Evolutionary conservation across 768 basidiomycete genomes (phyloP).

Genomic region (Dentipellis sp.): DNA sequence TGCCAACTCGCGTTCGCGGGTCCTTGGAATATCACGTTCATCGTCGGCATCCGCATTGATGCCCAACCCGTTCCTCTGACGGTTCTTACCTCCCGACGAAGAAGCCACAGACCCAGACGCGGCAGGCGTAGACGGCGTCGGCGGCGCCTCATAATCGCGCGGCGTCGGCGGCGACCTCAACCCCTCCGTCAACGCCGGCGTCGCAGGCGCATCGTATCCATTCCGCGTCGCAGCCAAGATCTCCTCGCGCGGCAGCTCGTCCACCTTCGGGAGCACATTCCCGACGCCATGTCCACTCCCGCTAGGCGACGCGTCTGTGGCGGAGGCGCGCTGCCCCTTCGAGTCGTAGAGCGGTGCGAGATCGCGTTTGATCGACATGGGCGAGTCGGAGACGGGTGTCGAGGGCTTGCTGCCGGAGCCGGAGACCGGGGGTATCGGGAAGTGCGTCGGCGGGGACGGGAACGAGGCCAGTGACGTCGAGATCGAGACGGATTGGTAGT

Average conservation of each 20-base stretch:
- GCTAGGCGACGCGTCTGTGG: conserved; percentile 1
- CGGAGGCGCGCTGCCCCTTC: conserved; percentile 1
- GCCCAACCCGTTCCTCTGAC: neutral
- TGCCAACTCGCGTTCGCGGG: neutral
- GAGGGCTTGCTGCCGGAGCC: conserved; percentile 10
- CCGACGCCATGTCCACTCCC: neutral
- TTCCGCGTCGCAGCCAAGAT: neutral
- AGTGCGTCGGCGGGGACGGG: conserved; percentile 63
- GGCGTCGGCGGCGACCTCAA: neutral
- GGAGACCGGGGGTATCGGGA: conserved; percentile 45
- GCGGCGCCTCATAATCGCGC: neutral
- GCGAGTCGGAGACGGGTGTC: conserved; percentile 5
- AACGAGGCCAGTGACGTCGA: conserved; percentile 68
- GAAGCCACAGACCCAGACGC: neutral
- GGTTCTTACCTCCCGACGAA: no score
- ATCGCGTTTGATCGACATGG: neutral
- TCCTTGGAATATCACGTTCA: no score
- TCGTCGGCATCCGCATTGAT: neutral
- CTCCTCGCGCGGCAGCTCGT: conserved; percentile 8
- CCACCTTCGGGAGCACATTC: conserved; percentile 1
- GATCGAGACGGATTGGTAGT: conserved; percentile 30
- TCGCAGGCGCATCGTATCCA: neutral
- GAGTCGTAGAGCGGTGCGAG: neutral
- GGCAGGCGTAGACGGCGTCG: neutral
- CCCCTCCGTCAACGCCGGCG: neutral